A percentile compares a stretch with the other conserved stretches of the same genome.
Conservation (phyloP, 1,284 basidiomycete genomes). For the Sanghuangporus baumii region DNA sequence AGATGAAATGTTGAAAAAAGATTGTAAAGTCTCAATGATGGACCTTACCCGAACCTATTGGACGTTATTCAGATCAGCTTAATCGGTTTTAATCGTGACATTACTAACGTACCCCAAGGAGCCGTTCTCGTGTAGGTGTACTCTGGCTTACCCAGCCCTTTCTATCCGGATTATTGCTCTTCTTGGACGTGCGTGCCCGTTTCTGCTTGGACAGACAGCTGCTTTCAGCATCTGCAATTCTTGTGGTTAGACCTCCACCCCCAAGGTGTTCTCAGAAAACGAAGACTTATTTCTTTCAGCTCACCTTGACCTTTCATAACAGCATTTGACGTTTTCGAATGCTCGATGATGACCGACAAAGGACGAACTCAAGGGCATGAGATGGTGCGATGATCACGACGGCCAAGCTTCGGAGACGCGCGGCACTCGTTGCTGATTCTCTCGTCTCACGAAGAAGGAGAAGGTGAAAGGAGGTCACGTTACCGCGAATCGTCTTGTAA, state of each 20-base stretch:
- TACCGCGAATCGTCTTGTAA: not conserved
- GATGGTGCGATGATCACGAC: not conserved
- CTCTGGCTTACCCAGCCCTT: not conserved
- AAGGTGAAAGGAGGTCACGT: not conserved
- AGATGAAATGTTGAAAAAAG: too few relatives aligned
- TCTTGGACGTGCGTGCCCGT: not conserved
- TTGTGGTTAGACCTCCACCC: not conserved
- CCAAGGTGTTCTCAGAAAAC: not conserved
- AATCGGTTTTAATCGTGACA: not conserved
- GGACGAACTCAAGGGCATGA: not conserved
- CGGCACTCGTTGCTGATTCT: not conserved
- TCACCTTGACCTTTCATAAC: slow-evolving; percentile 1
- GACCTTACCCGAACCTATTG: not conserved
- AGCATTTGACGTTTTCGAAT: not conserved
- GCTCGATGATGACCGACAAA: not conserved
- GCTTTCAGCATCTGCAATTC: not conserved
- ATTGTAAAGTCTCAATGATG: not conserved
- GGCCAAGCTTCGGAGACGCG: not conserved
- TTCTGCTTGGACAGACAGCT: not conserved
- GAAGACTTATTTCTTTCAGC: not conserved
- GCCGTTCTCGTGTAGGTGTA: not conserved
- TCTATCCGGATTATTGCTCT: not conserved
- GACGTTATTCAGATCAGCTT: not conserved
- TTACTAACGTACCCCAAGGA: not conserved
- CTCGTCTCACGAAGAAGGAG: not conserved